Base-by-base conservation (phyloP, 495 filamentous ascomycete genomes). In the Penicillium ucsense region DNA sequence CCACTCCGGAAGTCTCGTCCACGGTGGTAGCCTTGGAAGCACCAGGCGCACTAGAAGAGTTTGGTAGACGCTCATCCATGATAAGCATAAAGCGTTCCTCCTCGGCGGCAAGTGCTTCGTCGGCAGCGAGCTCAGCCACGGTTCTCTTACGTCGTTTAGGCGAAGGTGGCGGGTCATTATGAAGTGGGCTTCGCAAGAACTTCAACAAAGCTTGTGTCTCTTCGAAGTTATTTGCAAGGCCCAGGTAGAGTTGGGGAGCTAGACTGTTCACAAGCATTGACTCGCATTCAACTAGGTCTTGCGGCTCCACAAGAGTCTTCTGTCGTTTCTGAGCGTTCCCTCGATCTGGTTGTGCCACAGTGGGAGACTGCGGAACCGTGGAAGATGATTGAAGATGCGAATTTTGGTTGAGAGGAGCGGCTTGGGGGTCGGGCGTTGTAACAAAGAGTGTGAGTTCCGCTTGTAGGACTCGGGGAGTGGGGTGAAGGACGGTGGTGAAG, bases 121-220 rank as follows among this genome's bases (percentile, higher is more conserved):
- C 92, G 3, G 89, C 90, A 31, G 86, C 91, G 63, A 96, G 76
- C 56, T 99, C 90, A 5, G 94, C 92, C 8, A 89, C 83, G 0
- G 92, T 99, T 48, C 91, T 79, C 74, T 99, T 97, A 48, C 94
- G 77, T 28, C 81, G 79, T 72, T 95, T 96, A 10, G 88, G 89
- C 43, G 84, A 74, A 2, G 94, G 91, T 31, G 86, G 82, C 31
- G 79, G 73, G 45, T 83, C 75, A 9, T 74, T 75, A 56, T 96
- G 88, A 8, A 86, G 77, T 2, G 89, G 84, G 66, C 89, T 83
- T 41, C 77, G 72, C 57, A 94, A 66, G 33, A 75, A 70, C 40
- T 88, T 77, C 5, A 96, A 71, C 8, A 91, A 67, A 11, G 70
- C 70, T 37, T 87, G 79, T 0, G 79, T 76, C 48, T 87, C 85